Evolutionary conservation across 306 rosid genomes (phyloP).

Genomic region (Echinosophora koreensis): DNA sequence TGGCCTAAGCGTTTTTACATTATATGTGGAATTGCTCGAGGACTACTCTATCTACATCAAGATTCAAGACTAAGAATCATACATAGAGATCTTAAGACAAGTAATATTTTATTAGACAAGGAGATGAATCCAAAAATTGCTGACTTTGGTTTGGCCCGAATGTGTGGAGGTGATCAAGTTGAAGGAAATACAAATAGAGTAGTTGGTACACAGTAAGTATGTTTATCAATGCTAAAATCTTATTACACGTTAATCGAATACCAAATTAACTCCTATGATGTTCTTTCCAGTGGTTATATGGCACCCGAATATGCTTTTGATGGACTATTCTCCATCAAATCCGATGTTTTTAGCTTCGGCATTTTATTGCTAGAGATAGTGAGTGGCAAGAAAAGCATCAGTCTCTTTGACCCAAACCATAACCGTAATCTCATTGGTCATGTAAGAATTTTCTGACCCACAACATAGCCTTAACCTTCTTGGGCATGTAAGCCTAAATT

Average conservation of each 20-base stretch:
- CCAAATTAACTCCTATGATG: background rate
- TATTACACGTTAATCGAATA: background rate
- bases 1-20: conserved; percentile 14
- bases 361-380: conserved; percentile 29
- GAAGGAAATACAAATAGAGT: conserved; percentile 19
- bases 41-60: conserved; percentile 43
- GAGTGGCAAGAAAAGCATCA: conserved; percentile 11
- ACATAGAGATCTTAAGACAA: conserved; percentile 34
- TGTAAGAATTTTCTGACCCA: conserved; percentile 46
- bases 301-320: conserved; percentile 27
- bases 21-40: conserved; percentile 42
- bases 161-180: conserved; percentile 5
- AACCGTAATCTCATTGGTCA: conserved; percentile 37
- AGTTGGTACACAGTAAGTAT: conserved; percentile 31
- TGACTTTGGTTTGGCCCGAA: conserved; percentile 38
- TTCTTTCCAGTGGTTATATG: conserved; percentile 34
- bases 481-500: conserved; percentile 52
- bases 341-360: conserved; percentile 39
- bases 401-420: conserved; percentile 4
- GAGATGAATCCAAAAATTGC: conserved; percentile 33
- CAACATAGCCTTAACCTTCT: conserved; percentile 53
- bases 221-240: background rate
- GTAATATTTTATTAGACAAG: conserved; percentile 23
- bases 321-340: conserved; percentile 22
- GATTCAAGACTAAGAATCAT: conserved; percentile 39